Evolutionary conservation across 2,329 filamentous ascomycete genomes (phyloP).

Genomic region (Botrytis fragariae): DNA sequence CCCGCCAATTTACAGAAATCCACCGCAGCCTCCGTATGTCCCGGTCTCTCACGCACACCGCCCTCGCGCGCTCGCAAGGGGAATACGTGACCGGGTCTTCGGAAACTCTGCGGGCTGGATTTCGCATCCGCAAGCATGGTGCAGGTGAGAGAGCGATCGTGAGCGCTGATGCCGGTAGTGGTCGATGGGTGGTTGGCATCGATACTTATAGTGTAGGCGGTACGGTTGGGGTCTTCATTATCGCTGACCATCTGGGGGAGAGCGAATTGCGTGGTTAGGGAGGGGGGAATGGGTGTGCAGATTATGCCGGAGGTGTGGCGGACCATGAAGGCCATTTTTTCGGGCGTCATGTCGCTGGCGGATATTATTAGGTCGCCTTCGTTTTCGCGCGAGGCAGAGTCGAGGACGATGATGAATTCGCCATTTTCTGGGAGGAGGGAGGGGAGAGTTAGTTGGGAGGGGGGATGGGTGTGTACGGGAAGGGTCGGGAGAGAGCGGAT

Average conservation of each 20-base stretch:
- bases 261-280: conserved; percentile 65
- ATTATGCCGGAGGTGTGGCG: conserved; percentile 87
- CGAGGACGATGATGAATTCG: conserved; percentile 94
- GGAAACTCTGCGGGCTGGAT: conserved; percentile 56
- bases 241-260: conserved; percentile 86
- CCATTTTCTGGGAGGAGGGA: conserved; percentile 57
- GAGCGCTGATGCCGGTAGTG: conserved; percentile 86
- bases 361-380: conserved; percentile 98
- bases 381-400: conserved; percentile 89
- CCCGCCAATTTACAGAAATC: conserved; percentile 87
- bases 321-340: conserved; percentile 95
- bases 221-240: conserved; percentile 77
- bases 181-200: conserved; percentile 72
- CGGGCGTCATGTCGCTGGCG: conserved; percentile 75
- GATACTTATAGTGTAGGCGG: conserved; percentile 88
- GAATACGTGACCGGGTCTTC: conserved; percentile 86
- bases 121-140: conserved; percentile 68
- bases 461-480: conserved; percentile 17
- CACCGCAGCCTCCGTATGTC: conserved; percentile 91
- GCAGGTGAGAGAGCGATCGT: conserved; percentile 82
- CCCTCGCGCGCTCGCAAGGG: conserved; percentile 77
- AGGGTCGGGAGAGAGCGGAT: neutral
- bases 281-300: conserved; percentile 76
- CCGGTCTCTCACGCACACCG: conserved; percentile 73
- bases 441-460: conserved; percentile 20